Evolutionary conservation across 2,329 filamentous ascomycete genomes (phyloP), one percentile per base, ranked within the genome.

Genomic region (Berkeleyomyces rouxiae): DNA sequence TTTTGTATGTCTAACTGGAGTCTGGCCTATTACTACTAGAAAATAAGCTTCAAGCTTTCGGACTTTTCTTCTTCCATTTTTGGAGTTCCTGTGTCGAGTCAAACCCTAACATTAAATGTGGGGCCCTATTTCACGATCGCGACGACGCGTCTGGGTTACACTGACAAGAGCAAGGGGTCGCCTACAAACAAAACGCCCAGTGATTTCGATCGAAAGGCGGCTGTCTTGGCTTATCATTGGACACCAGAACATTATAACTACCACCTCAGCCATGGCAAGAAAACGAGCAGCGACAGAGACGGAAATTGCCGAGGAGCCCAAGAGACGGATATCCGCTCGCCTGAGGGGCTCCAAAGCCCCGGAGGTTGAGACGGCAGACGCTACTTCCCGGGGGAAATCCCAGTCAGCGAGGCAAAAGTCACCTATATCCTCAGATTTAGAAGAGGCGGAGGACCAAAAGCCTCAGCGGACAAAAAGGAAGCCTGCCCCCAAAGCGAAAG

Each of bases 281-380:
- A 64, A 64, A 55, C 60, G 63, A 44, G 60, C 60, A 7, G 63
- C 55, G 4, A 62, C 55, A 11, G 31, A 33, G 9, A 46, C 58
- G 1, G 63, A 53, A 16, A 55, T 42, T 1, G 23, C 42, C 3
- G 60, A 61, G 16, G 59, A 62, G 16, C 60, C 64, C 9, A 65
- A 65, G 37, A 58, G 64, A 31, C 57, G 64, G 9, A 55, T 31
- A 3, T 65, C 61, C 7, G 61, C 64, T 23, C 61, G 61, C 39
- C 51, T 64, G 31, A 61, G 61, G 31, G 60, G 57, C 36, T 47
- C 58, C 7, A 10, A 16, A 3, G 43, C 55, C 16, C 11, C 5
- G 2, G 9, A 46, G 36, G 16, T 40, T 37, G 16, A 36, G 33
- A 23, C 16, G 33, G 5, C 37, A 4, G 16, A 31, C n/a, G n/a